Conservation (phyloP, 1,284 basidiomycete species). For the Pyrrhoderma lamaoense region DNA sequence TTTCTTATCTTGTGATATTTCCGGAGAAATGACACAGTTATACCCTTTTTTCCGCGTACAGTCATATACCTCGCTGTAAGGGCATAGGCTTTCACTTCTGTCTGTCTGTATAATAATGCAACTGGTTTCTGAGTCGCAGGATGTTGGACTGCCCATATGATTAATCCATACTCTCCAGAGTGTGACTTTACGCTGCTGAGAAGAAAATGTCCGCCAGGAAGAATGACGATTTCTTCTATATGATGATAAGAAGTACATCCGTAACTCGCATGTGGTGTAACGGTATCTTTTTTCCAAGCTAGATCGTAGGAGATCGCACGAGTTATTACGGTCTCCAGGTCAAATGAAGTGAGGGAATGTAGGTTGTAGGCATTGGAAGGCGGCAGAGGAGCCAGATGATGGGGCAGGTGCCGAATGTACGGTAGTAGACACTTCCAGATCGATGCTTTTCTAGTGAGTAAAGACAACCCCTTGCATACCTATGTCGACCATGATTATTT, state of each 20-base stretch:
- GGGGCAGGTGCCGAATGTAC: constrained; percentile 31
- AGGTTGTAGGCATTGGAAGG: constrained; percentile 46
- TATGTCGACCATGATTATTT: constrained; percentile 21
- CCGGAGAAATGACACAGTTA: constrained; percentile 12
- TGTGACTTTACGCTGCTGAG: constrained; percentile 50
- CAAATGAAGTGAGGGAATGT: constrained; percentile 39
- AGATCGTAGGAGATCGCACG: constrained; percentile 54
- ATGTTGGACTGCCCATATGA: constrained; percentile 53
- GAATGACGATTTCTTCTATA: constrained; percentile 50
- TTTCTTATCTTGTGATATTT: constrained; percentile 10
- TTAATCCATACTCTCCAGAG: constrained; percentile 39
- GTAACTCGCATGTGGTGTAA: not conserved
- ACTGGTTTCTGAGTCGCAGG: constrained; percentile 35
- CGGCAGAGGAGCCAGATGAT: constrained; percentile 56
- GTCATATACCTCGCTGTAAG: constrained; percentile 58
- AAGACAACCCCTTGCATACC: constrained; percentile 49
- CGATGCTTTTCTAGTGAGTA: constrained; percentile 55
- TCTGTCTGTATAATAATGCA: constrained; percentile 44
- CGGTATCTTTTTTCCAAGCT: constrained; percentile 40
- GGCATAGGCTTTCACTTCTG: constrained; percentile 47
- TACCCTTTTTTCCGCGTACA: constrained; percentile 2
- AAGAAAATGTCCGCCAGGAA: constrained; percentile 66
- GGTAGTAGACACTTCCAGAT: constrained; percentile 62
- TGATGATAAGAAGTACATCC: constrained; percentile 30
- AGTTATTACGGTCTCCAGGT: constrained; percentile 55